These are phyloP conservation scores for Apiotrichum siamense DNA, from an alignment of 1,284 basidiomycete genomes.

Conservation along the genomic window DNA sequence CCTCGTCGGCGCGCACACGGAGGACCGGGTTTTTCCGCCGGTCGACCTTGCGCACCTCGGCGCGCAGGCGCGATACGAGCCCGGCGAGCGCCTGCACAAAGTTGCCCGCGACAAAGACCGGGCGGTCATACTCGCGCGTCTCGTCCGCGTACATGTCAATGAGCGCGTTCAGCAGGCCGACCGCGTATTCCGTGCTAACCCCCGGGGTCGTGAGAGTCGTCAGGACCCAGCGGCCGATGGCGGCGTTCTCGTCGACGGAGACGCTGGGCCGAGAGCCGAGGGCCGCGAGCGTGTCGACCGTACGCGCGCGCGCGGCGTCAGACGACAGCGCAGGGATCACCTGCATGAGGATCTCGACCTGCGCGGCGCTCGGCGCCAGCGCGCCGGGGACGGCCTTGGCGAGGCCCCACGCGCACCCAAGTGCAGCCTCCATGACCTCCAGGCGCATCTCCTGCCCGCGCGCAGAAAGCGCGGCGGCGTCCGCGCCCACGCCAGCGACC, in stretches of 20 bases:
- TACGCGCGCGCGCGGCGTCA: slow-evolving; percentile 60
- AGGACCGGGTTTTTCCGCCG: slow-evolving; percentile 48
- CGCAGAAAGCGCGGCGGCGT: slow-evolving; percentile 28
- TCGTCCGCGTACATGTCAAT: slow-evolving; percentile 97
- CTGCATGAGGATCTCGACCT: slow-evolving; percentile 62
- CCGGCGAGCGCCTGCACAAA: slow-evolving; percentile 55
- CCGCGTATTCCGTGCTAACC: slow-evolving; percentile 59
- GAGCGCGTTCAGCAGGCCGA: slow-evolving; percentile 76
- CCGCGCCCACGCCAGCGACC: slow-evolving; percentile 49
- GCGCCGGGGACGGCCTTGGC: slow-evolving; percentile 22
- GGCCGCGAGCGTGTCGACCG: slow-evolving; percentile 73
- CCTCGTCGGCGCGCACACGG: slow-evolving; percentile 50
- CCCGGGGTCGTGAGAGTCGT: slow-evolving; percentile 49
- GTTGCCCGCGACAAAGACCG: slow-evolving; percentile 61
- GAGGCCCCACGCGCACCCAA: slow-evolving; percentile 49
- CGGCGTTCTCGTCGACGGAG: slow-evolving; percentile 60
- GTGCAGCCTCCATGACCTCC: slow-evolving; percentile 43
- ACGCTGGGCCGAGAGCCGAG: slow-evolving; percentile 62
- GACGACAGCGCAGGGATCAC: slow-evolving; percentile 57
- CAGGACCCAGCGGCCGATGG: slow-evolving; percentile 25
- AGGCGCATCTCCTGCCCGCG: slow-evolving; percentile 46
- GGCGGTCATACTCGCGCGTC: slow-evolving; percentile 67
- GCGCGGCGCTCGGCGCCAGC: slow-evolving; percentile 43
- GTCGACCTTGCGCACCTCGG: slow-evolving; percentile 56
- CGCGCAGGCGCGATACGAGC: slow-evolving; percentile 57